Evolutionary conservation across 257 asterid genomes (phyloP).

Genomic region (Plantago ovata): DNA sequence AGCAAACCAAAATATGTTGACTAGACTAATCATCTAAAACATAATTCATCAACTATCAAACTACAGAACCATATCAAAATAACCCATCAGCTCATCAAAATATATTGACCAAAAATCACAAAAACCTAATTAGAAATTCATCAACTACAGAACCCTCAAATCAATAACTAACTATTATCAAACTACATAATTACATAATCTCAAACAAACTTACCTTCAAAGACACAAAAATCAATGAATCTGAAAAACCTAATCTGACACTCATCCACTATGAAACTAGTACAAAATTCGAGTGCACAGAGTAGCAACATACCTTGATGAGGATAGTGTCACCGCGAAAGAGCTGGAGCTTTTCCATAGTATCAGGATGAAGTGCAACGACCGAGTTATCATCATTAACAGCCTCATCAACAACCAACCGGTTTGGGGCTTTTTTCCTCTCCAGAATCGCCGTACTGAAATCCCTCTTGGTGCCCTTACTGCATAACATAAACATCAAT

Average conservation of each 20-base stretch:
- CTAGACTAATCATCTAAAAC: background rate
- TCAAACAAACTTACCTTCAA: background rate
- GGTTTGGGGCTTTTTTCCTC: conserved; percentile 79
- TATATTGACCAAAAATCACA: background rate
- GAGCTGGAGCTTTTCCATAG: conserved; percentile 89
- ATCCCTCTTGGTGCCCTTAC: conserved; percentile 84
- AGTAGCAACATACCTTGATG: conserved; percentile 52
- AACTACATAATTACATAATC: background rate
- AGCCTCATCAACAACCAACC: conserved; percentile 85
- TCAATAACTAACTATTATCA: background rate
- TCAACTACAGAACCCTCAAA: conserved; percentile 4
- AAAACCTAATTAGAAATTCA: background rate
- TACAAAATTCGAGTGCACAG: background rate
- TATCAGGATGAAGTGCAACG: conserved; percentile 65
- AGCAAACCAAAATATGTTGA: background rate
- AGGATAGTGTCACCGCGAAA: conserved; percentile 87
- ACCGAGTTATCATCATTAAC: conserved; percentile 80
- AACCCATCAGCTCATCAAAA: background rate
- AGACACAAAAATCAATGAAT: background rate
- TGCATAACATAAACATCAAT: conserved; percentile 30
- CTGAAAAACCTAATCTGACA: background rate
- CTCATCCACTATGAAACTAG: conserved; percentile 1
- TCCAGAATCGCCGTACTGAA: conserved; percentile 83
- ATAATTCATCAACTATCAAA: background rate
- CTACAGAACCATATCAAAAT: conserved; percentile 1